A percentile compares a stretch with the other conserved stretches of the same genome.
Conservation (phyloP, 805 yeast genomes). For the Blastobotrys attinorum region DNA sequence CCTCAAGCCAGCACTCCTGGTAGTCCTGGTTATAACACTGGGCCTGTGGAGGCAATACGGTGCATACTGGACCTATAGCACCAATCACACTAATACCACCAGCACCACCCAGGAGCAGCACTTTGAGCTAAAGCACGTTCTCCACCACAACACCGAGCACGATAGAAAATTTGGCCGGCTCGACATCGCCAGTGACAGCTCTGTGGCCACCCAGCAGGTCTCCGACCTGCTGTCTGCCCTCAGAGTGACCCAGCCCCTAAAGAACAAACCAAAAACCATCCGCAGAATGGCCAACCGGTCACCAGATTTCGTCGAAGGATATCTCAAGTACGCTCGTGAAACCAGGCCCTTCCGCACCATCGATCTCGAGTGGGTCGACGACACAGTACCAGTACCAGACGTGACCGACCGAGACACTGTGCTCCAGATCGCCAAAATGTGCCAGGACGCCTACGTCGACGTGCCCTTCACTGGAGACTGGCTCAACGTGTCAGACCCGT, state of each 20-base stretch:
- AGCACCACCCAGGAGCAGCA: not conserved
- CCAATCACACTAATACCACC: no score
- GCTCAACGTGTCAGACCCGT: slow-evolving; percentile 65
- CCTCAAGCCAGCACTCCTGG: no score
- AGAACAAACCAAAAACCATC: slow-evolving; percentile 11
- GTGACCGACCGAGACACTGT: slow-evolving; percentile 67
- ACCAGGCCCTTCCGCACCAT: slow-evolving; percentile 23
- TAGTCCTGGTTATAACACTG: no score
- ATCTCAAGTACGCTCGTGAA: slow-evolving; percentile 46
- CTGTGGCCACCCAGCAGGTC: no score
- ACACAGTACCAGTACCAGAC: slow-evolving; percentile 56
- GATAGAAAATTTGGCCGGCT: slow-evolving; percentile 39
- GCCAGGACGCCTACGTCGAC: slow-evolving; percentile 85
- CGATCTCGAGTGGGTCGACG: slow-evolving; percentile 52
- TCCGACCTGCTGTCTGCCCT: slow-evolving; percentile 1
- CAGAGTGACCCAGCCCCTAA: slow-evolving; percentile 3
- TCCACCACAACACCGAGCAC: slow-evolving; percentile 51
- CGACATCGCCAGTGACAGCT: slow-evolving; percentile 31
- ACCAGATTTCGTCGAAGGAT: slow-evolving; percentile 62
- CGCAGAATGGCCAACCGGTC: slow-evolving; percentile 38
- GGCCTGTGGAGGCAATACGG: no score
- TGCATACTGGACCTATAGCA: no score
- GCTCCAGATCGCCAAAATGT: slow-evolving; percentile 69
- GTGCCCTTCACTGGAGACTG: slow-evolving; percentile 77
- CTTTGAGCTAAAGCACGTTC: slow-evolving; percentile 42